Evolutionary conservation across 139 green algal species (phyloP), one percentile per base, ranked within the genome.

Genomic region (Zygnema cylindricum): DNA sequence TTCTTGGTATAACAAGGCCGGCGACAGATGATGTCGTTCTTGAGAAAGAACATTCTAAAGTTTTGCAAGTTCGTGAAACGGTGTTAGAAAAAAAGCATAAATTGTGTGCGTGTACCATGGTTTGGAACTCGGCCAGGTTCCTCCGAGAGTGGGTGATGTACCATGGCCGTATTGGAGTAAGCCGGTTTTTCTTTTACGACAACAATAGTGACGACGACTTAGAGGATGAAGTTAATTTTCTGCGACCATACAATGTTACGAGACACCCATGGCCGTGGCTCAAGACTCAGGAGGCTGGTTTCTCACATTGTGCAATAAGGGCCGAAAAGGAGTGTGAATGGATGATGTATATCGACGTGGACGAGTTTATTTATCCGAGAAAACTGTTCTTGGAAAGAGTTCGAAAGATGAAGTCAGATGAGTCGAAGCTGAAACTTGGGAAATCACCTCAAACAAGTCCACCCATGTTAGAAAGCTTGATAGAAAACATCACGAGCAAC

Each of bases 121-220:
- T 88, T 2, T 85, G 35, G 32, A 54, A 88, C 39, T 43, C 40
- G 35, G 83, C 69, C 0, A 88, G 81, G 83, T 82, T 88, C 42
- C 16, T 88, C 43, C 69, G 22, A 22, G 83, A 88, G 54, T 88
- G 83, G 83, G 69, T 88, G 32, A 77, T 84, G 40, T 88, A 88
- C 83, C 83, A 88, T 42, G 69, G 35, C 16, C 69, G 35, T 39
- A 54, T 88, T 57, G 83, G 83, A 35, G 83, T 88, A 38, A 32
- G 55, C 33, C 69, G 83, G 0, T 57, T 88, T 25, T 82, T 88
- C 36, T 39, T 88, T 33, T 88, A 88, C 35, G 83, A 88, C 0
- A 88, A 88, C 69, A 88, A 88, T 69, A 88, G 83, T 43, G 83
- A 88, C 33, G 83, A 88, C 83, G 25, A 83, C 16, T 43, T 77